Percentiles rank a stretch among this genome's conserved stretches.
Evolutionary conservation across 2,329 filamentous ascomycete genomes (phyloP).

Genomic region (Colletotrichum australisinense): DNA sequence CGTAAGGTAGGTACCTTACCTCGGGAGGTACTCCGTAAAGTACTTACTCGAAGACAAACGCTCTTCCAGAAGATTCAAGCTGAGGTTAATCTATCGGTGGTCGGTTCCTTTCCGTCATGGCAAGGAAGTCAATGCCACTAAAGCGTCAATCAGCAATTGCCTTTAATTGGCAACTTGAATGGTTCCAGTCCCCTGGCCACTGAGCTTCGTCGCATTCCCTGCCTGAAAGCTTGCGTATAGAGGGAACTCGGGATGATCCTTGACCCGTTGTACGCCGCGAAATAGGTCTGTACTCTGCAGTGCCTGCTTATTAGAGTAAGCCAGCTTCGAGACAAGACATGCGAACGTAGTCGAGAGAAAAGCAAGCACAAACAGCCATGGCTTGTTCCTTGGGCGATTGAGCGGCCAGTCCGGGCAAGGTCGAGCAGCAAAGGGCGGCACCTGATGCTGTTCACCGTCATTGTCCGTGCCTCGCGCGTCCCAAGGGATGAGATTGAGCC

Average conservation of each 20-base stretch:
- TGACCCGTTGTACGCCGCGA: not conserved
- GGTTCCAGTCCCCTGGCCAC: not conserved
- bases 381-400: not conserved
- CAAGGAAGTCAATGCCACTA: not conserved
- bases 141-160: not conserved
- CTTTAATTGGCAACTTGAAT: not conserved
- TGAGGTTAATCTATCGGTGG: not conserved
- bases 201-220: not conserved
- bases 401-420: not conserved
- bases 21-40: not conserved
- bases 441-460: constrained; percentile 18
- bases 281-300: too few relatives aligned
- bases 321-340: not conserved
- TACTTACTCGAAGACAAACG: not conserved
- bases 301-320: too few relatives aligned
- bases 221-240: not conserved
- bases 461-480: constrained; percentile 13
- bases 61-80: not conserved
- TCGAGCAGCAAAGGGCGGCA: not conserved
- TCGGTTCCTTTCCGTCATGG: not conserved
- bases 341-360: constrained; percentile 2
- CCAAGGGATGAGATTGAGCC: constrained; percentile 4
- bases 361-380: constrained; percentile 12
- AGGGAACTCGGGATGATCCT: not conserved
- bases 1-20: too few relatives aligned